Evolutionary conservation across 2,329 filamentous ascomycete species (phyloP).

Genomic region (Fusarium circinatum): DNA sequence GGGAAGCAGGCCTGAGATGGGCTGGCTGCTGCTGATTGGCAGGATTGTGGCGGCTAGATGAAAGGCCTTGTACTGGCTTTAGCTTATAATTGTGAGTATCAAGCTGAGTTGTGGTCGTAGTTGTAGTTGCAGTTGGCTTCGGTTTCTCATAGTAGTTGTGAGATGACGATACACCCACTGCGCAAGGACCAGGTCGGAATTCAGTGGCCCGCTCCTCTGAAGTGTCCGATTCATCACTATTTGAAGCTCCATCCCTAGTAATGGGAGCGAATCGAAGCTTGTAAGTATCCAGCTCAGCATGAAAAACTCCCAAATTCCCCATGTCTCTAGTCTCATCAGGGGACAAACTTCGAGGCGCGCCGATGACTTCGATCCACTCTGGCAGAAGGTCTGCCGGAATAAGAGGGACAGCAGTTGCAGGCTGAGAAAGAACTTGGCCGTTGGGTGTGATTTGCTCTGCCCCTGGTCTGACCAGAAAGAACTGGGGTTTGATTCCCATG

Average conservation of each 20-base stretch:
- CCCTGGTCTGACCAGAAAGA: slow-evolving; percentile 57
- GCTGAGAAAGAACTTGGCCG: slow-evolving; percentile 38
- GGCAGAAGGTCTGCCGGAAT: slow-evolving; percentile 65
- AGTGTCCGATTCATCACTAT: background rate
- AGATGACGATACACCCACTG: background rate
- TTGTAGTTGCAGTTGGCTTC: background rate
- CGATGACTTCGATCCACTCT: slow-evolving; percentile 55
- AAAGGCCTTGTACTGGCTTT: slow-evolving; percentile 22
- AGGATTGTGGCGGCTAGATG: slow-evolving; percentile 32
- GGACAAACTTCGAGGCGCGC: slow-evolving; percentile 55
- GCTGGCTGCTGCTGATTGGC: slow-evolving; percentile 1
- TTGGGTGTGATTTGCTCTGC: slow-evolving; percentile 34
- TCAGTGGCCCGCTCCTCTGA: background rate
- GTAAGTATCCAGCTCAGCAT: slow-evolving; percentile 34
- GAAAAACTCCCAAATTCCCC: slow-evolving; percentile 50
- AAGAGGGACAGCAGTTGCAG: slow-evolving; percentile 60
- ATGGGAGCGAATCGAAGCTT: slow-evolving; percentile 26
- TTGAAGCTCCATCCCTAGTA: background rate
- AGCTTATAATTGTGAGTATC: background rate
- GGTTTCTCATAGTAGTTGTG: background rate
- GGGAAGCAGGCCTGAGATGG: background rate
- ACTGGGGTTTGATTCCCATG: slow-evolving; percentile 42
- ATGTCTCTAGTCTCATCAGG: slow-evolving; percentile 53
- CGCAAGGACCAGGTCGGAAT: background rate
- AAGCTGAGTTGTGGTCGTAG: background rate